Evolutionary conservation across 352 stramenopile genomes (phyloP).

Genomic region (Phytopythium mirpurense): DNA sequence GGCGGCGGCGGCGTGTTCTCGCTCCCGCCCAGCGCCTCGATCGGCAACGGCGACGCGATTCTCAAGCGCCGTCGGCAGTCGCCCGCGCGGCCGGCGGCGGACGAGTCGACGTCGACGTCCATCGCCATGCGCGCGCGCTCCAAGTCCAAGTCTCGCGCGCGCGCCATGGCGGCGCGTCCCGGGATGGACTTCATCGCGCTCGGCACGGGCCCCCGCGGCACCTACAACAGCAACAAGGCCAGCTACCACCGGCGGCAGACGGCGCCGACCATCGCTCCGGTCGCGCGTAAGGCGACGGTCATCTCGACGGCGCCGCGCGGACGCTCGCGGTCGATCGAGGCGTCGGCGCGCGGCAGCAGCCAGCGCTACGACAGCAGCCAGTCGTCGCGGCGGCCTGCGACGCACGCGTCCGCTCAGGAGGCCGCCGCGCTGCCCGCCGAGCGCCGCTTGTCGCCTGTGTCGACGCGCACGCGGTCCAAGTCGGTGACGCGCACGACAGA

Average conservation of each 20-base stretch:
- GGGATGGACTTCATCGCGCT: slow-evolving; percentile 48
- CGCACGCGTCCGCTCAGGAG: no score
- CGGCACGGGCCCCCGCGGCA: slow-evolving; percentile 27
- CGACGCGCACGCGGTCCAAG: slow-evolving; percentile 36
- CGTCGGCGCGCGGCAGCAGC: not conserved
- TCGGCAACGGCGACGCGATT: slow-evolving; percentile 45
- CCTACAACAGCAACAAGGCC: slow-evolving; percentile 33
- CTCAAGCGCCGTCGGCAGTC: slow-evolving; percentile 49
- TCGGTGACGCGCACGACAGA: slow-evolving; percentile 28
- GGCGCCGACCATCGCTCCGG: slow-evolving; percentile 8
- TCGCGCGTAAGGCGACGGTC: not conserved
- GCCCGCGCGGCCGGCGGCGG: slow-evolving; percentile 11
- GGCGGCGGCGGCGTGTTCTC: slow-evolving; percentile 25
- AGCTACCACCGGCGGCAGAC: slow-evolving; percentile 18
- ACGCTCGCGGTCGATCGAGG: slow-evolving; percentile 22
- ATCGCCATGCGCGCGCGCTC: slow-evolving; percentile 40
- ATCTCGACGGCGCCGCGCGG: not conserved
- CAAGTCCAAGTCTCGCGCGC: slow-evolving; percentile 56
- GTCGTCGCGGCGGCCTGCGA: not conserved
- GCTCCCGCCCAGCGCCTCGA: slow-evolving; percentile 43
- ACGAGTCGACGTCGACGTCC: not conserved
- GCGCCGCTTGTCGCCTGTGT: slow-evolving; percentile 11
- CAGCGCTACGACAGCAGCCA: not conserved
- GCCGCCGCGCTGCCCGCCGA: no score
- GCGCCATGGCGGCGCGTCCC: slow-evolving; percentile 16